Evolutionary conservation across 805 yeast genomes (phyloP), one percentile per base, ranked within the genome.

Genomic region (Barnettozyma sp.): DNA sequence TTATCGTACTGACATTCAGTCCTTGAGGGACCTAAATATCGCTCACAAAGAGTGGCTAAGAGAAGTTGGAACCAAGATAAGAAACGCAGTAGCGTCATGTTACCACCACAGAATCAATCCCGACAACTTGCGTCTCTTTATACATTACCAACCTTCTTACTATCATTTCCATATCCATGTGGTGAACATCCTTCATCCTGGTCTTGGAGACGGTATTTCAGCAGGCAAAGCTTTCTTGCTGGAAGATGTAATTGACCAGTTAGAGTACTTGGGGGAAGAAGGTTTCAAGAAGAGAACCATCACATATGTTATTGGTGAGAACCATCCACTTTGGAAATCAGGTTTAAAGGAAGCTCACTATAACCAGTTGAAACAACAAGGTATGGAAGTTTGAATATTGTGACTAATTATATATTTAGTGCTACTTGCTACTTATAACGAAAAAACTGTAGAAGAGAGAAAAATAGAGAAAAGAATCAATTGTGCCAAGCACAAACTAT

Each of bases 131-230:
- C 71, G 94, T 39, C 55, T 87, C 2, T 92, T 83, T 53, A 70
- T 92, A 33, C 98, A 92, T 63, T 83, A 92, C 58, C 97, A 88
- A 46, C 98, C 98, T 0, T 82, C 95, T 0, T 92, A 90, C 57
- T 92, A 92, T 54, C 97, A 92, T 52, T 81, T 92, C 65, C 98
- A 92, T 55, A 71, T 92, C 13, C 98, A 92, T 56, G 79, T 85
- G 13, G 95, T 86, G 14, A 81, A 83, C 49, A 66, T 82, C 6
- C 66, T 60, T 14, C 83, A 83, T 47, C 75, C 74, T 2, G 84
- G 92, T 1, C 49, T 80, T 36, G 77, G 86, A 30, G 70, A 71
- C 44, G 76, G 94, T 31, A 70, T 83, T 49, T 59, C 74, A 6
- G 72, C 70, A 2, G 97, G 97, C 2, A 82, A 82, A 49, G 95